Evolutionary conservation across 306 rosid species (phyloP), one percentile per base, ranked within the genome.

Genomic region (Cucurbita maxima): DNA sequence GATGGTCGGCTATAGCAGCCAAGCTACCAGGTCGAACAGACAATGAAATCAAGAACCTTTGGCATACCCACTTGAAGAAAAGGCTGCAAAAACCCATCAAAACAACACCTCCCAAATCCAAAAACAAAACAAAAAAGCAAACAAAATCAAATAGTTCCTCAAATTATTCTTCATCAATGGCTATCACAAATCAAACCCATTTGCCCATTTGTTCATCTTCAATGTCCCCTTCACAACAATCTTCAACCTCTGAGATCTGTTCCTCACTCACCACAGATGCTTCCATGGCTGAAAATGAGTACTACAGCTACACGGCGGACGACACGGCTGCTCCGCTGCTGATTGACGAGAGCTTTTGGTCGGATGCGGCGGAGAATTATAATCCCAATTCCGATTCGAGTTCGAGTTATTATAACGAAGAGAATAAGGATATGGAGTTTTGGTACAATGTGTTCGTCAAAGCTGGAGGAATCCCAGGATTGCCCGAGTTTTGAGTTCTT

Each of bases 41-140:
- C 80, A 95, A 94, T 13, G 99, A 91, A 77, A 91, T 94, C 30
- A 94, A 94, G 83, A 94, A 91, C 77, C 96, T 94, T 18, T 95
- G 99, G 99, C 99, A 91, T 80, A 95, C 99, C 13, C 90, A 95
- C 82, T 84, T 95, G 87, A 95, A 91, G 88, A 95, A 91, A 85
- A 85, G 85, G 38, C 72, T 82, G 4, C 76, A 82, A 72, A 41
- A 82, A 62, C 37, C 64, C 7, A 30, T 53, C 13, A n/a, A 25
- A 80, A 20, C 59, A 59, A 8, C 7, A 54, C 11, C 63, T 38
- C 47, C 78, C 55, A 72, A 44, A 50, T 79, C 72, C 11, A 58
- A 50, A 75, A 81, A 87, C 20, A 87, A 82, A 60, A 76, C 82
- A 25, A 69, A 81, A 73, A 79, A 78, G 66, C 85, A 85, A 76